These are phyloP conservation scores for Hypomontagnella submonticulosa DNA, from an alignment of 495 filamentous ascomycete genomes.

Conservation along the genomic window DNA sequence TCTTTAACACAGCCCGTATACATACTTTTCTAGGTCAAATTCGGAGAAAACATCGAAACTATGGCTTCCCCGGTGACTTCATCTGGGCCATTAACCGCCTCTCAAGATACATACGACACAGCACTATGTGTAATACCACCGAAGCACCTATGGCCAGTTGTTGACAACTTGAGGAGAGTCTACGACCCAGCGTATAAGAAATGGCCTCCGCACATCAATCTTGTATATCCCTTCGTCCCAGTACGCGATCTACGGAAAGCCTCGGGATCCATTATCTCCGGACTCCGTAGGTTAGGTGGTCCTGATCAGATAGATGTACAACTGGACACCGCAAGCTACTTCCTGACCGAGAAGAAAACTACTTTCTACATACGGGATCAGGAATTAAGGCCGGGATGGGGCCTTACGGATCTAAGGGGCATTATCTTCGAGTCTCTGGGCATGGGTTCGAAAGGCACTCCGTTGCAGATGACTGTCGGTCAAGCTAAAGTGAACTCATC, in stretches of 20 bases:
- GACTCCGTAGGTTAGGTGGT: not conserved
- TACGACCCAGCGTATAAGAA: slow-evolving; percentile 66
- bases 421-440: slow-evolving; percentile 38
- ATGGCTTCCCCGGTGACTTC: slow-evolving; percentile 39
- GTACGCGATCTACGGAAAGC: slow-evolving; percentile 46
- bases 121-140: slow-evolving; percentile 65
- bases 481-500: slow-evolving; percentile 56
- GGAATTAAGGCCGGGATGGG: slow-evolving; percentile 4
- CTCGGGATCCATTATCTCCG: slow-evolving; percentile 29
- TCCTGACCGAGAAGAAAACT: slow-evolving; percentile 54
- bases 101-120: slow-evolving; percentile 54
- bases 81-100: not conserved
- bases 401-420: slow-evolving; percentile 33
- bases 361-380: slow-evolving; percentile 53
- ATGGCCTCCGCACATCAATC: slow-evolving; percentile 71
- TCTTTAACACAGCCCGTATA: too few species aligned
- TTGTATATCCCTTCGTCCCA: slow-evolving; percentile 68
- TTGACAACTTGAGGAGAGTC: slow-evolving; percentile 62
- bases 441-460: slow-evolving; percentile 29
- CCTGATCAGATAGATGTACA: slow-evolving; percentile 36
- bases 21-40: not conserved
- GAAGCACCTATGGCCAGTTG: slow-evolving; percentile 47
- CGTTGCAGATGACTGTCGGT: slow-evolving; percentile 65
- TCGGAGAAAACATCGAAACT: not conserved
- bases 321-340: slow-evolving; percentile 53